phyloP scores from a whole-genome alignment of 2,329 filamentous ascomycete species.

The Pseudogymnoascus sp. region DNA sequence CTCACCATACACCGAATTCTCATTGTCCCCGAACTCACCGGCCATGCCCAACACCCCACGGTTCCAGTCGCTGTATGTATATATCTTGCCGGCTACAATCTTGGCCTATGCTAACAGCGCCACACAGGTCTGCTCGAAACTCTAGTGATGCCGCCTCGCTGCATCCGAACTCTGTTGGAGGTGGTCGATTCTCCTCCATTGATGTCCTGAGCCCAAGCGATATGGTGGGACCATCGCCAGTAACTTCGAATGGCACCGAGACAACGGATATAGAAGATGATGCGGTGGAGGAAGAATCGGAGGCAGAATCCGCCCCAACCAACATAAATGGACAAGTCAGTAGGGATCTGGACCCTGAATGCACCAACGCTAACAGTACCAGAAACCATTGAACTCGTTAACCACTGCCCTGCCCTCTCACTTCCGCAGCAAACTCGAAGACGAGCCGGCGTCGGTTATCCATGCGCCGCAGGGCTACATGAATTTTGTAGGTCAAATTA shows the following conservation, averaged over 20 bases:
- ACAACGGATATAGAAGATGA: conserved; percentile 81
- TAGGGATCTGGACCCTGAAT: conserved; percentile 1
- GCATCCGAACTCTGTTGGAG: conserved; percentile 40
- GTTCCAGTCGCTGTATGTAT: conserved; percentile 44
- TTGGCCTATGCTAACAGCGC: not conserved
- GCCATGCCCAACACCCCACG: conserved; percentile 35
- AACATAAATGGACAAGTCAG: conserved; percentile 19
- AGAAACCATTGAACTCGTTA: conserved; percentile 21
- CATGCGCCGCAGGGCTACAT: conserved; percentile 80
- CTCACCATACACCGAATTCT: conserved; percentile 46
- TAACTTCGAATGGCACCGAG: conserved; percentile 77
- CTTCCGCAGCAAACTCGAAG: conserved; percentile 51
- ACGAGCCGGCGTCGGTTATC: conserved; percentile 83
- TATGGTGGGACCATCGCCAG: conserved; percentile 71
- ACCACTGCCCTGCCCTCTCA: conserved; percentile 49
- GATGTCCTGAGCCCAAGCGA: conserved; percentile 51
- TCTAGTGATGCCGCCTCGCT: conserved; percentile 41
- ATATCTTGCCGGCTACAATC: not conserved
- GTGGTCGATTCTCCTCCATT: conserved; percentile 22
- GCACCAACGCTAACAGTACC: not conserved
- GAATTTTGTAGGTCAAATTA: conserved; percentile 55
- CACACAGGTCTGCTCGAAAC: conserved; percentile 32
- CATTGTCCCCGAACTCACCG: conserved; percentile 44
- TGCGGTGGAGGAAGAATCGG: conserved; percentile 47
- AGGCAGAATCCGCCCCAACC: conserved; percentile 30